A percentile compares a stretch with the other conserved stretches of the same genome.
These are phyloP conservation scores for Apiotrichum porosum DNA, from an alignment of 1,284 basidiomycete species.

Conservation along the genomic window DNA sequence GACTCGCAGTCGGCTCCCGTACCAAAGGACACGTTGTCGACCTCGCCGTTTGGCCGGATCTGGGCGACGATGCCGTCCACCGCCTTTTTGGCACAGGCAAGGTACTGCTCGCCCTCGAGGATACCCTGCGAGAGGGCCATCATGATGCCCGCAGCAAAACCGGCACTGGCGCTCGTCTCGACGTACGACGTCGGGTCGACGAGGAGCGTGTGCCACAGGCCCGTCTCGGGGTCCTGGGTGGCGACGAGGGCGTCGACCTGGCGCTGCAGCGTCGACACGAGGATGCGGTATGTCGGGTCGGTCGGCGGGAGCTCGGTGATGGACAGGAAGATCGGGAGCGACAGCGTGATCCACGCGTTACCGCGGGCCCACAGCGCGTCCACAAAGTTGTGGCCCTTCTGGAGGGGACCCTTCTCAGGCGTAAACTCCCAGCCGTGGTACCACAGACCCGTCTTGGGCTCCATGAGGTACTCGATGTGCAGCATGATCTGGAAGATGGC, in stretches of 20 bases:
- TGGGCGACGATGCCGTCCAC: conserved; percentile 54
- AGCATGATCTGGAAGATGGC: conserved; percentile 59
- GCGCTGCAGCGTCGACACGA: conserved; percentile 51
- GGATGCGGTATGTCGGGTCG: conserved; percentile 52
- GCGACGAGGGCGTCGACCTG: conserved; percentile 56
- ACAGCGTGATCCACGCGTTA: conserved; percentile 53
- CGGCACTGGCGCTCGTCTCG: conserved; percentile 57
- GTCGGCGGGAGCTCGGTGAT: background rate
- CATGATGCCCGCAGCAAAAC: conserved; percentile 56
- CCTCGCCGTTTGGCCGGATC: conserved; percentile 54
- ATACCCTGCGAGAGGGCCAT: conserved; percentile 52
- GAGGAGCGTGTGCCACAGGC: conserved; percentile 59
- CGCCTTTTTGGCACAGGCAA: conserved; percentile 51
- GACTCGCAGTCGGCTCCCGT: conserved; percentile 57
- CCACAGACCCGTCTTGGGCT: conserved; percentile 37
- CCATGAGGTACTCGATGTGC: conserved; percentile 47
- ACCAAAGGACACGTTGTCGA: conserved; percentile 56
- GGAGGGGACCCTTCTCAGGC: background rate
- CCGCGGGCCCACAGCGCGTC: conserved; percentile 57
- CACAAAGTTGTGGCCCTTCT: conserved; percentile 48
- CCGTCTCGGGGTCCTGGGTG: conserved; percentile 52
- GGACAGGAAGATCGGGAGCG: conserved; percentile 7
- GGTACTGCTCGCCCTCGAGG: conserved; percentile 50
- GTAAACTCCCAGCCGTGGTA: conserved; percentile 50
- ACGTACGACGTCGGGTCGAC: conserved; percentile 56